These are phyloP conservation scores for Perilla frutescens DNA, from an alignment of 257 asterid genomes.

Conservation along the genomic window DNA sequence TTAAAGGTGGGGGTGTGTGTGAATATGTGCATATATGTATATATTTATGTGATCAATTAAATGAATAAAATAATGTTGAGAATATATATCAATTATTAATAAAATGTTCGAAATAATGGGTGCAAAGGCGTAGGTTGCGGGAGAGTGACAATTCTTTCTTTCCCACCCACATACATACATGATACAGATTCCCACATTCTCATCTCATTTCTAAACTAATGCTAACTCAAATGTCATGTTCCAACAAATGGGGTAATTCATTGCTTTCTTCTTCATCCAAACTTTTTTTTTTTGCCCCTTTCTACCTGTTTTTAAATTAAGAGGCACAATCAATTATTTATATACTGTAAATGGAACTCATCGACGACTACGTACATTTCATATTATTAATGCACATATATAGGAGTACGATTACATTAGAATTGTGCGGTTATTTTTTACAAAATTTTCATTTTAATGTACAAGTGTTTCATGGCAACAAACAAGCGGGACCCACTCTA, in stretches of 20 bases:
- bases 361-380: too few species aligned
- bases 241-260: not conserved
- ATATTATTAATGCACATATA: too few species aligned
- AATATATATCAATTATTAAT: not conserved
- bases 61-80: not conserved
- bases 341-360: too few species aligned
- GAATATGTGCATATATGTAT: too few species aligned
- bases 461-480: too few species aligned
- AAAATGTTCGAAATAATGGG: slow-evolving; percentile 33
- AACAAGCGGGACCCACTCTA: too few species aligned
- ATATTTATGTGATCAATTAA: not conserved
- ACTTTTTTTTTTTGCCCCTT: too few species aligned
- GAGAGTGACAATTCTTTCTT: slow-evolving; percentile 4
- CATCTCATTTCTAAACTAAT: not conserved
- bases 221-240: not conserved
- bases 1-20: slow-evolving; percentile 20
- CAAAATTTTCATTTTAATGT: too few species aligned
- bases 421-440: too few species aligned
- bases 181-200: not conserved
- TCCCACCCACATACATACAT: not conserved
- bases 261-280: not conserved
- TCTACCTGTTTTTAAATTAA: too few species aligned
- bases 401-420: too few species aligned
- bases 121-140: slow-evolving; percentile 36
- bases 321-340: not conserved